phyloP scores from a whole-genome alignment of 257 asterid species.

The Penstemon barbatus region DNA sequence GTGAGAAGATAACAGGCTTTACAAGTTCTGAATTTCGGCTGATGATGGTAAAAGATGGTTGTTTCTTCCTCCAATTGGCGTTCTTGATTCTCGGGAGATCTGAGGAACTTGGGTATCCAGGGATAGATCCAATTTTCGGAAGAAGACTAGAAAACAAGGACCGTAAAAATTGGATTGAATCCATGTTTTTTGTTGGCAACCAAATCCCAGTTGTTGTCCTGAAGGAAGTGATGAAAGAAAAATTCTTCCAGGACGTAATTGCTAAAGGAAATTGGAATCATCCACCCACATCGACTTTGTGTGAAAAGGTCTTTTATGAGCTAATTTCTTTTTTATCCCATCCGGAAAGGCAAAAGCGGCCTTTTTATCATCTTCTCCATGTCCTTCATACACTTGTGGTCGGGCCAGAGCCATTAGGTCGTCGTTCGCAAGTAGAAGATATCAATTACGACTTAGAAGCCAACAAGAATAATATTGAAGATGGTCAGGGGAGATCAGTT shows the following conservation, averaged over 20 bases:
- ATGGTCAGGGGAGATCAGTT: background rate
- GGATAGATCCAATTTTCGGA: slow-evolving; percentile 9
- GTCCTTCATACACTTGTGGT: background rate
- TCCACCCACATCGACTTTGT: background rate
- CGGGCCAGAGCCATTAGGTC: background rate
- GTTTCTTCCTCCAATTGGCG: slow-evolving; percentile 12
- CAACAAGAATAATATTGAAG: background rate
- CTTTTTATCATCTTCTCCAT: background rate
- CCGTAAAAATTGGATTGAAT: slow-evolving; percentile 12
- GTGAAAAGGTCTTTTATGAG: slow-evolving; percentile 2
- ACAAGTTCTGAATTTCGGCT: background rate
- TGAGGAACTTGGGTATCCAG: background rate
- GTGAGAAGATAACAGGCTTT: background rate
- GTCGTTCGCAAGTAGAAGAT: background rate
- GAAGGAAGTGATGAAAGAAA: background rate
- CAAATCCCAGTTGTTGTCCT: slow-evolving; percentile 11
- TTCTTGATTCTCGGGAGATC: slow-evolving; percentile 4
- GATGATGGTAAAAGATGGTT: slow-evolving; percentile 11
- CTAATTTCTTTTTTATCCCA: background rate
- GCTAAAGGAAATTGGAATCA: background rate
- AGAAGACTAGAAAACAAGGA: background rate
- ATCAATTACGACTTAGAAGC: slow-evolving; percentile 17
- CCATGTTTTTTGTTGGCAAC: slow-evolving; percentile 16
- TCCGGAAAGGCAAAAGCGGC: background rate
- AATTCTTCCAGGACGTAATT: background rate